Base-by-base conservation (phyloP, 2,329 filamentous ascomycete species). In the Cryphonectria parasitica region DNA sequence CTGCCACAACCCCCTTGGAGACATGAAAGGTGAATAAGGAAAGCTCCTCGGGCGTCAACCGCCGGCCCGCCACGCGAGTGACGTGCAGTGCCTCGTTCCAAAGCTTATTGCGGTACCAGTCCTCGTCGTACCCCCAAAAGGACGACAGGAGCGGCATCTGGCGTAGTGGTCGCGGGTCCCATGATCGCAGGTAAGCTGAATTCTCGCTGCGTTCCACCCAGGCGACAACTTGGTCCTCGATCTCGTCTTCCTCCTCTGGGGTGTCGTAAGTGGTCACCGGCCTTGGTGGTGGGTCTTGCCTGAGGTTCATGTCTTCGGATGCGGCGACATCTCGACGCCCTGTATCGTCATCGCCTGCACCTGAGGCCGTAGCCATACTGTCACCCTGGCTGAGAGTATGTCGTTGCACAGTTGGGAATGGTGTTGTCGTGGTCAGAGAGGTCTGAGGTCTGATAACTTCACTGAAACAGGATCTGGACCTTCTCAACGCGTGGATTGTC, bases 111-210 rank as follows among this genome's bases (percentile, higher is more conserved):
- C 17, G 11, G 15, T 69, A 69, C 62, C 67, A 69, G 13, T 15
- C 3, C 28, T 49, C 41, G 28, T 66, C 52, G 34, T 66, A 69
- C 0, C 62, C 62, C 67, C 62, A 69, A 8, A 69, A n/a, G 31
- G 39, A 31, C 19, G 67, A 64, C 10, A 69, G 67, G 22, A 64
- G 61, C 8, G 67, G 67, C 36, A 69, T 15, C 34, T 69, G 61
- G 3, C 41, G 49, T 11, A 65, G 6, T 25, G 36, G 7, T 28
- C 49, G 67, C 2, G 62, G 36, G 54, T 66, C 62, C n/a, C 34
- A 69, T 4, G 62, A 69, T 11, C 36, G 43, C 41, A 66, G 15
- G 22, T 66, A 62, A 15, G 10, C 28, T 7, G 13, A 1, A 10
- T 66, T 69, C n/a, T 39, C 61, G 39, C 22, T 64, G 39, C 61